These are phyloP conservation scores for Diddensiella santjacobensis DNA, from an alignment of 805 yeast genomes.

Conservation along the genomic window DNA sequence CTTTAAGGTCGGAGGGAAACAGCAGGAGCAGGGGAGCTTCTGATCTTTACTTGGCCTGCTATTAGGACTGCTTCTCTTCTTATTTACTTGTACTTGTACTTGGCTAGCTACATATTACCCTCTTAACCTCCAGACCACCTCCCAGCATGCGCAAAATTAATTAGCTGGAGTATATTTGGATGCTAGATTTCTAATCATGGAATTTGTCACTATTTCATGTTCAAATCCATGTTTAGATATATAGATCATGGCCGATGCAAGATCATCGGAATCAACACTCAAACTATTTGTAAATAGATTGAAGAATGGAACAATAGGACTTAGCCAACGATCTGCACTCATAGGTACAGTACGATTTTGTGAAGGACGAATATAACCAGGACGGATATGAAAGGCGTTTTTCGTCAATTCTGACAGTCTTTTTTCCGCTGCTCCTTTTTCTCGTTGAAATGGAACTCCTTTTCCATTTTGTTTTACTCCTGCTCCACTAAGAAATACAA, in stretches of 20 bases:
- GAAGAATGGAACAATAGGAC: not conserved
- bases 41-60: too few species aligned
- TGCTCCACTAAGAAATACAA: conserved; percentile 12
- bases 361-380: conserved; percentile 11
- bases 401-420: conserved; percentile 3
- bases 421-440: conserved; percentile 11
- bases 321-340: not conserved
- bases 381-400: conserved; percentile 6
- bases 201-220: too few species aligned
- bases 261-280: not conserved
- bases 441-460: conserved; percentile 4
- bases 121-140: too few species aligned
- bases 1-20: too few species aligned
- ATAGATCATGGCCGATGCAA: not conserved
- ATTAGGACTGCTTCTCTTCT: too few species aligned
- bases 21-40: too few species aligned
- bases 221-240: not conserved
- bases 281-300: not conserved
- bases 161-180: not conserved
- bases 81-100: too few species aligned
- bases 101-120: too few species aligned
- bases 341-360: not conserved
- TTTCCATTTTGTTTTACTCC: conserved; percentile 11
- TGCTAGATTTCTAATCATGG: not conserved
- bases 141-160: too few species aligned